Evolutionary conservation across 2,329 filamentous ascomycete genomes (phyloP).

Genomic region (Trichophaea hybrida): DNA sequence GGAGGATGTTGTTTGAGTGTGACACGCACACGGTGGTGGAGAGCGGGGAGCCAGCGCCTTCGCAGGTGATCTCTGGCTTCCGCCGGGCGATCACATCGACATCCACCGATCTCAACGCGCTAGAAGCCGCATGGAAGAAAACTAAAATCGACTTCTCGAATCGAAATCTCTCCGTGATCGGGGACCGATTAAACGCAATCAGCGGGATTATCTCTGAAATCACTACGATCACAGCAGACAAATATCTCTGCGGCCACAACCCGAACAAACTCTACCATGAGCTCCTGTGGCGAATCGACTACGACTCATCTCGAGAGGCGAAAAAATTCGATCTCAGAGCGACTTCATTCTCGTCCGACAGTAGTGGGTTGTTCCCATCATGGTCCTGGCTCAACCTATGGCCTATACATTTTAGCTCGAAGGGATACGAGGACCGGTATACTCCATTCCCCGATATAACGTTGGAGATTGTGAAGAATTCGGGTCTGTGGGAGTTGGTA

Average conservation of each 20-base stretch:
- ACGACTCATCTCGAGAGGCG: neutral
- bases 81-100: neutral
- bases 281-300: neutral
- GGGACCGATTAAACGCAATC: neutral
- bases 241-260: neutral
- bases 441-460: neutral
- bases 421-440: neutral
- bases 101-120: neutral
- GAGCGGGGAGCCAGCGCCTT: neutral
- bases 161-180: neutral
- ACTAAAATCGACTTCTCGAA: neutral
- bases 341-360: neutral
- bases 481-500: neutral
- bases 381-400: neutral
- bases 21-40: neutral
- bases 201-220: neutral
- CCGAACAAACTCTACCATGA: neutral
- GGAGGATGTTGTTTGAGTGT: neutral
- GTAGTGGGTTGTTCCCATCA: neutral
- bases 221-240: neutral
- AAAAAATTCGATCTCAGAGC: neutral
- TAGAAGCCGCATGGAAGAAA: neutral
- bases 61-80: neutral
- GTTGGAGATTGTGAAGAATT: neutral
- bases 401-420: neutral